Conservation (phyloP, 805 yeast species). For the Myxozyma neotropica region DNA sequence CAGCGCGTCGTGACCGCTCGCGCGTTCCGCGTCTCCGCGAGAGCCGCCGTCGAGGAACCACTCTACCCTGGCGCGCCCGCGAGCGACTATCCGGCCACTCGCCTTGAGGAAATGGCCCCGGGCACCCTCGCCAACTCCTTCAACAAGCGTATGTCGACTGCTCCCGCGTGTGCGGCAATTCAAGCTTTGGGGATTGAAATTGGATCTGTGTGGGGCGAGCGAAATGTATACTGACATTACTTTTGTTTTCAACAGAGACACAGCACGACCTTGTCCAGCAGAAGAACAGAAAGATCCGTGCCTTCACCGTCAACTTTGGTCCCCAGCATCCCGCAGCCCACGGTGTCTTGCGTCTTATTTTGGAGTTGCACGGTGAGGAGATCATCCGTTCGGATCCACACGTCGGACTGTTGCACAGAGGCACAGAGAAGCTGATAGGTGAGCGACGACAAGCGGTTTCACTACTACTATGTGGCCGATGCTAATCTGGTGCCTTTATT, state of each 20-base stretch:
- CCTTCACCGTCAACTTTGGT: conserved; percentile 86
- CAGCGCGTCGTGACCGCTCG: conserved; percentile 10
- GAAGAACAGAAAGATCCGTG: conserved; percentile 59
- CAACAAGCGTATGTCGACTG: conserved; percentile 22
- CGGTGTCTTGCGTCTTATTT: conserved; percentile 83
- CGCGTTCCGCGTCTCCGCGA: conserved; percentile 10
- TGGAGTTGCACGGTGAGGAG: conserved; percentile 88
- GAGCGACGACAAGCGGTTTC: neutral
- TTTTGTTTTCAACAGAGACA: conserved; percentile 13
- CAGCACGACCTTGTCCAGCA: conserved; percentile 31
- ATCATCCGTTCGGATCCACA: conserved; percentile 86
- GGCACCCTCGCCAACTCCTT: conserved; percentile 19
- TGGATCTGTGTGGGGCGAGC: neutral
- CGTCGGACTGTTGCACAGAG: conserved; percentile 83
- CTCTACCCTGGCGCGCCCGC: conserved; percentile 10
- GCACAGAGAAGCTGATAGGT: conserved; percentile 78
- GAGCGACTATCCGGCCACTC: conserved; percentile 15
- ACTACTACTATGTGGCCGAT: too few species aligned
- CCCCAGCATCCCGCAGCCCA: conserved; percentile 97
- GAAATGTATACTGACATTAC: neutral
- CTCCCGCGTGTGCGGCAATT: neutral
- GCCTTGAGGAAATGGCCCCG: conserved; percentile 19
- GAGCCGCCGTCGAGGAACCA: conserved; percentile 2
- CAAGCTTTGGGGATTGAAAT: neutral
- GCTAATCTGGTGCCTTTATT: neutral